Evolutionary conservation across 352 stramenopile species (phyloP).

Genomic region (Globisporangium middletonii): DNA sequence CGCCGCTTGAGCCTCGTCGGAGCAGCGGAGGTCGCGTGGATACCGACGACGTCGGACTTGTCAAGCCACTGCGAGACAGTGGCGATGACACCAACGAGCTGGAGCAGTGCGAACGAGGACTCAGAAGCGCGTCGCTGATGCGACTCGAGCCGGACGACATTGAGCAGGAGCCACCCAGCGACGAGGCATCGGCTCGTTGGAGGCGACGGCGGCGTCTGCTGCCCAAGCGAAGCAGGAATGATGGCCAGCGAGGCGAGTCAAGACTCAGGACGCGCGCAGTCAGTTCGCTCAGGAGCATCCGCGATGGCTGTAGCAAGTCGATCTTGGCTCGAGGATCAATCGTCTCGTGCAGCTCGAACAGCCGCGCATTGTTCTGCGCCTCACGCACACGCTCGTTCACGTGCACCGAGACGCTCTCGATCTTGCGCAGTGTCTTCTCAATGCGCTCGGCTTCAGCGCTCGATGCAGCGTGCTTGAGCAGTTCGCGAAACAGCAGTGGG

Average conservation of each 20-base stretch:
- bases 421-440: conserved; percentile 16
- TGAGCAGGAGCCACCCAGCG: background rate
- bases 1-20: conserved; percentile 21
- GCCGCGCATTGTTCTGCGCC: conserved; percentile 48
- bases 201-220: conserved; percentile 5
- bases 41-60: background rate
- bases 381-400: conserved; percentile 66
- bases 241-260: conserved; percentile 19
- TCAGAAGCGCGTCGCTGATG: conserved; percentile 2
- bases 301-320: conserved; percentile 41
- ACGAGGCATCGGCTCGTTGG: background rate
- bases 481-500: conserved; percentile 44
- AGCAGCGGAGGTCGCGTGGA: conserved; percentile 1
- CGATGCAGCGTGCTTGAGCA: conserved; percentile 31
- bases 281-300: conserved; percentile 39
- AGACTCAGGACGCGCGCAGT: conserved; percentile 27
- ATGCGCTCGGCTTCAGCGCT: conserved; percentile 16
- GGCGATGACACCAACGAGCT: background rate
- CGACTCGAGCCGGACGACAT: background rate
- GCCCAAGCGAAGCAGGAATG: conserved; percentile 14
- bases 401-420: conserved; percentile 43
- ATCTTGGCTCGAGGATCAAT: conserved; percentile 30
- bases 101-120: background rate
- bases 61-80: background rate
- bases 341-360: conserved; percentile 30